Conservation (phyloP, 495 filamentous ascomycete genomes). For the Penicillium bialowiezense region DNA sequence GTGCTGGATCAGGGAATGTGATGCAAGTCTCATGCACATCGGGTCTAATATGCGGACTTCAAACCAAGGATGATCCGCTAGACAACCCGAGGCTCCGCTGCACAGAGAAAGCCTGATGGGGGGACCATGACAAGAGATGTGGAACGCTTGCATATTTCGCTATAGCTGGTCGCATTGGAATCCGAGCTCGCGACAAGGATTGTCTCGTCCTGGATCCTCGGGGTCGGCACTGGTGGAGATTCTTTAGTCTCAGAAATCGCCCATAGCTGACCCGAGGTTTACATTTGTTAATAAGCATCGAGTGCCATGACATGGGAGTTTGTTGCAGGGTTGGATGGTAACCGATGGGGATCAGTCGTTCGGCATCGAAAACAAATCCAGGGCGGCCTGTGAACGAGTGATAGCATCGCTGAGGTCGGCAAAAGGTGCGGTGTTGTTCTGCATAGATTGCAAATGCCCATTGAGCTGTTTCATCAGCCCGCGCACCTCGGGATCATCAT, state of each 20-base stretch:
- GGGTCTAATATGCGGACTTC: slow-evolving; percentile 3
- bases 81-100: not conserved
- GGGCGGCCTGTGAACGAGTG: slow-evolving; percentile 45
- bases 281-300: slow-evolving; percentile 5
- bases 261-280: not conserved
- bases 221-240: not conserved
- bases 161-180: slow-evolving; percentile 5
- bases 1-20: too few relatives aligned
- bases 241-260: not conserved
- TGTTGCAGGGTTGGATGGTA: not conserved
- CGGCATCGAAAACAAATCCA: slow-evolving; percentile 39
- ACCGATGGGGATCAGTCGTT: slow-evolving; percentile 24
- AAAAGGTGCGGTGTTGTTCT: slow-evolving; percentile 51
- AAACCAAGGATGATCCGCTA: not conserved
- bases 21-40: too few relatives aligned
- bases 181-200: slow-evolving; percentile 12
- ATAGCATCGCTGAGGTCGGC: slow-evolving; percentile 52
- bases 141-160: too few relatives aligned
- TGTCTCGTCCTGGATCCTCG: not conserved
- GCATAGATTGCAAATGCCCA: slow-evolving; percentile 56
- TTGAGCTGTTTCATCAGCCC: slow-evolving; percentile 45
- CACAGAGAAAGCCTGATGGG: too few relatives aligned
- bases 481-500: slow-evolving; percentile 36
- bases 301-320: not conserved
- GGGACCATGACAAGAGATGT: too few relatives aligned